Conservation (phyloP, 148 eudicot species). For the Camellia sinensis region DNA sequence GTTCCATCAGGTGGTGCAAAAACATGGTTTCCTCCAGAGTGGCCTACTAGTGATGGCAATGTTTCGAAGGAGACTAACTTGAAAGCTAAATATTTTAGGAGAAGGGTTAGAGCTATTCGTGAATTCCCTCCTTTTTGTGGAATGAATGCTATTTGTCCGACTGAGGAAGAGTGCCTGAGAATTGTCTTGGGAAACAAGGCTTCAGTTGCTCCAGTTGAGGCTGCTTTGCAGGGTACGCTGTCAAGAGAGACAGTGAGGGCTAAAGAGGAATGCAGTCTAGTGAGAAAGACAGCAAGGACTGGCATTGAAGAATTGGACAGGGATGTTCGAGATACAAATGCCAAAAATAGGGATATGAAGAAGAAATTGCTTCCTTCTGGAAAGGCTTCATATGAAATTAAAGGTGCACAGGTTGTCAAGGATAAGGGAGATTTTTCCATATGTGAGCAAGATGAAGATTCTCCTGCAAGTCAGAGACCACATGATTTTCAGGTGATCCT, state of each 20-base stretch:
- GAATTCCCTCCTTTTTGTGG: slow-evolving; percentile 78
- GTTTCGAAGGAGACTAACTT: neutral
- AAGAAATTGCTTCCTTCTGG: slow-evolving; percentile 7
- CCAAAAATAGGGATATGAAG: slow-evolving; percentile 16
- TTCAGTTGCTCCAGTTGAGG: slow-evolving; percentile 1
- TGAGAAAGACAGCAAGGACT: slow-evolving; percentile 11
- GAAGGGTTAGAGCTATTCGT: slow-evolving; percentile 59
- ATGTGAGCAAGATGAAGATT: slow-evolving; percentile 18
- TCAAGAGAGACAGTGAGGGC: neutral
- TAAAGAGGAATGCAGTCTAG: neutral
- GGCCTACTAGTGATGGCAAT: slow-evolving; percentile 18
- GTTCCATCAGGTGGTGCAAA: slow-evolving; percentile 17
- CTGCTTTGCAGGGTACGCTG: neutral
- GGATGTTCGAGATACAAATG: slow-evolving; percentile 13
- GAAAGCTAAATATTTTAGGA: slow-evolving; percentile 34
- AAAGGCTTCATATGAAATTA: slow-evolving; percentile 14
- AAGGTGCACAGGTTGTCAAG: slow-evolving; percentile 14
- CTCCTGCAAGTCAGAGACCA: slow-evolving; percentile 20
- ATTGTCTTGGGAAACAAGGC: too few species aligned
- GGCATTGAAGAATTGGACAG: slow-evolving; percentile 10
- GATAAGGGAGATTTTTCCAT: too few species aligned
- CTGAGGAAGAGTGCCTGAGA: slow-evolving; percentile 19
- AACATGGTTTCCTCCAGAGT: slow-evolving; percentile 11
- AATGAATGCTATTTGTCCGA: slow-evolving; percentile 29
- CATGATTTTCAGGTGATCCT: slow-evolving; percentile 34